A percentile compares a stretch with the other conserved stretches of the same genome.
Evolutionary conservation across 73 alveolate species (phyloP).

Genomic region (Uronychia binucleata): DNA sequence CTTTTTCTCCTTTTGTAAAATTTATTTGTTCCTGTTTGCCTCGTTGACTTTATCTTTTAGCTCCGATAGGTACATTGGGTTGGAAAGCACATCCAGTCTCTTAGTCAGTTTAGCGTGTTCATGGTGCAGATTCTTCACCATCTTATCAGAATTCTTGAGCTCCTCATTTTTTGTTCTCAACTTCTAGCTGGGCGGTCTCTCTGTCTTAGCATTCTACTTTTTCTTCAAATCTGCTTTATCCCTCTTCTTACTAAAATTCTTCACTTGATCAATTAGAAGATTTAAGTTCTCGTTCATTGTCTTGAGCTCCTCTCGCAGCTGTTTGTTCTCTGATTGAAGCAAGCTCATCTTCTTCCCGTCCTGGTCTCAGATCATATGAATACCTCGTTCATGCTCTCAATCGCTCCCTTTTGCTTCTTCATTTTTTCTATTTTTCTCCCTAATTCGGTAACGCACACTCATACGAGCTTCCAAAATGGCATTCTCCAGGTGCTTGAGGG

Average conservation of each 20-base stretch:
- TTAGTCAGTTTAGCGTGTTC: constrained; percentile 25
- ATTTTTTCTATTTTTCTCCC: background rate
- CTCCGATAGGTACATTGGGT: constrained; percentile 18
- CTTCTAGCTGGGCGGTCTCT: constrained; percentile 7
- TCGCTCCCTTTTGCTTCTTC: background rate
- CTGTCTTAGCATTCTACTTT: constrained; percentile 10
- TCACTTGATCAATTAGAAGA: constrained; percentile 33
- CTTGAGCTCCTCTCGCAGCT: constrained; percentile 28
- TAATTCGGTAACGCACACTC: too few species aligned
- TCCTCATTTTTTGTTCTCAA: constrained; percentile 28
- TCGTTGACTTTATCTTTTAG: constrained; percentile 17
- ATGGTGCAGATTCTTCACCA: constrained; percentile 12
- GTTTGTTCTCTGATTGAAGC: constrained; percentile 16
- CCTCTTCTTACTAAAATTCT: constrained; percentile 31
- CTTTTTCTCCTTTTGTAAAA: constrained; percentile 19
- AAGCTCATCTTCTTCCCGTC: background rate
- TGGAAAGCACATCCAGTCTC: constrained; percentile 9
- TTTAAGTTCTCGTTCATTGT: constrained; percentile 26
- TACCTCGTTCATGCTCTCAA: background rate
- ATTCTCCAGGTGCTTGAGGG: too few species aligned
- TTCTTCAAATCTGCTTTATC: constrained; percentile 13
- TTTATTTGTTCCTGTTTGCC: constrained; percentile 10
- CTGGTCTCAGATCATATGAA: background rate
- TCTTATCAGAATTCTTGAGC: constrained; percentile 31
- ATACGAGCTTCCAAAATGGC: too few species aligned